A percentile compares a stretch with the other conserved stretches of the same genome.
Evolutionary conservation across 306 rosid genomes (phyloP).

Genomic region (Prunus mira): DNA sequence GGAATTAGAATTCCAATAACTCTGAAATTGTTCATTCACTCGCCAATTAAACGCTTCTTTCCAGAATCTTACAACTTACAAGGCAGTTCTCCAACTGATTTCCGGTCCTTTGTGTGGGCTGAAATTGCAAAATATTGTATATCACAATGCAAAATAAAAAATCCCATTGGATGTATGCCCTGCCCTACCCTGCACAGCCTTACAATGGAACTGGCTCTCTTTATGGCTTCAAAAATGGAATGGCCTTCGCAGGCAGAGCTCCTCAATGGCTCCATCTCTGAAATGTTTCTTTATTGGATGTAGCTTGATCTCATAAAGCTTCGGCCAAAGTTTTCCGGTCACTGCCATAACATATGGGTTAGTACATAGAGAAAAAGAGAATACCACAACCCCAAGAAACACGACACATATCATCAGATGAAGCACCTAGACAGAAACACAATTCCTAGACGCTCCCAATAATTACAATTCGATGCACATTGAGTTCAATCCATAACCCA

Average conservation of each 20-base stretch:
- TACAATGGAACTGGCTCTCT: neutral
- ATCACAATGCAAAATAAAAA: neutral
- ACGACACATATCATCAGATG: neutral
- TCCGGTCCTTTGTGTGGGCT: neutral
- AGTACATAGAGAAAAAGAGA: neutral
- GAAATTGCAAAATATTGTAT: neutral
- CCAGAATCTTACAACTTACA: neutral
- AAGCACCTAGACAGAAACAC: neutral
- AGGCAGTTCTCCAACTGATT: neutral
- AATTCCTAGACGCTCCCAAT: neutral
- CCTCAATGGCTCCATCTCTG: conserved; percentile 36
- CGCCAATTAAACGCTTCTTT: neutral
- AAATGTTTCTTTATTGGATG: conserved; percentile 32
- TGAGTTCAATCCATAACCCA: neutral
- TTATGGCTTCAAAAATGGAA: conserved; percentile 31
- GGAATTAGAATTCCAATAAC: neutral
- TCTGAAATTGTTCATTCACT: neutral
- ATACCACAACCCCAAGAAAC: neutral
- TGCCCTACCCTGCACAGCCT: too few relatives aligned
- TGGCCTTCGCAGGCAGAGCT: conserved; percentile 58
- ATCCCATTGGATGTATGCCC: neutral
- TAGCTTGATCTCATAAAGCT: conserved; percentile 69
- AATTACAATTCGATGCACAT: too few relatives aligned
- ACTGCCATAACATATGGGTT: conserved; percentile 47
- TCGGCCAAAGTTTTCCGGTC: conserved; percentile 93